Evolutionary conservation across 2,329 filamentous ascomycete genomes (phyloP), one percentile per base, ranked within the genome.

Genomic region (Calonectria crousiana): DNA sequence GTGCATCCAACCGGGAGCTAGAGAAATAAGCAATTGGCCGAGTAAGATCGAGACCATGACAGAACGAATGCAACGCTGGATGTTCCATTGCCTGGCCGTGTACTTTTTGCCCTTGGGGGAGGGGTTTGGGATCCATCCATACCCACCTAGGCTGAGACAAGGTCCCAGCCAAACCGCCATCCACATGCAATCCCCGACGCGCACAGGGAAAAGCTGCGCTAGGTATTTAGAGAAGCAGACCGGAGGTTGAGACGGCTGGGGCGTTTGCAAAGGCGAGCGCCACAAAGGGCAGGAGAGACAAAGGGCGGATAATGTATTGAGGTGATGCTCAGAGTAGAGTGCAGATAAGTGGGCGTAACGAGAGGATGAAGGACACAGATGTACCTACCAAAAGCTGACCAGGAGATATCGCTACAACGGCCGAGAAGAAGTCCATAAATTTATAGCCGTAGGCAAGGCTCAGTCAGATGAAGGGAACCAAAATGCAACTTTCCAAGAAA

Each of bases 61-160:
- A 66, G 51, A 65, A 66, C 34, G 44, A 51, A 73, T 73, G 58
- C 71, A 41, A 62, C 71, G 60, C 71, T 67, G 41, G 32, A 44
- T 20, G 36, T 70, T 56, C 52, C 60, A 69, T 69, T 36, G 65
- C 67, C 32, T 52, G 62, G 44, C 30, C 67, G 51, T 47, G 58
- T 47, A 60, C 32, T 51, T 32, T 60, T 60, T 62, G 38, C 30
- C 28, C 56, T 62, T 62, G 26, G 36, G 23, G 44, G n/a, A 60
- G 56, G 26, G 44, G 34, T 67, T 51, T 49, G 49, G 51, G 41
- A 58, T 67, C 51, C 60, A 51, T 32, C 47, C 32, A 58, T 34
- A 51, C 41, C 41, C 70, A 34, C 56, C 53, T 28, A 69, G 41
- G 51, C 71, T 66, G 44, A 67, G 71, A 73, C 67, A 65, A 44